These are phyloP conservation scores for Lactarius sanguifluus DNA, from an alignment of 768 basidiomycete genomes.

Conservation along the genomic window DNA sequence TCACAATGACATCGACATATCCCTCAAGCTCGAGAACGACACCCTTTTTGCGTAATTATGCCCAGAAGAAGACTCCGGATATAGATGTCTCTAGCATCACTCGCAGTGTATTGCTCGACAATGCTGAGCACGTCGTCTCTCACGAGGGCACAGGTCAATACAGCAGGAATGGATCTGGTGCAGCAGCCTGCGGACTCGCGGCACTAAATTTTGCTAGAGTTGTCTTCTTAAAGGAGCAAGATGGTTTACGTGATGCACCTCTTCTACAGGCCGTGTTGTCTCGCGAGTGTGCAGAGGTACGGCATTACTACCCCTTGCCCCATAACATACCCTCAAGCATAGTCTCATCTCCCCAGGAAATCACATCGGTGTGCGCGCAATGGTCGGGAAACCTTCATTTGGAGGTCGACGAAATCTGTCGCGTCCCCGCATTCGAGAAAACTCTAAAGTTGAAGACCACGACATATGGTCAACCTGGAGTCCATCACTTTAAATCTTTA, in stretches of 20 bases:
- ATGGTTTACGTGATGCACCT: conserved; percentile 33
- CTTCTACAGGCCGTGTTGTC: conserved; percentile 40
- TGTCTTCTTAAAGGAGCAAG: conserved; percentile 42
- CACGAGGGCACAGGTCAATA: conserved; percentile 60
- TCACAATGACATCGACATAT: conserved; percentile 2
- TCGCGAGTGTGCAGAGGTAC: conserved; percentile 41
- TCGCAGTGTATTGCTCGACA: conserved; percentile 24
- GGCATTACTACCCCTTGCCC: conserved; percentile 10
- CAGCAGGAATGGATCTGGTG: conserved; percentile 37
- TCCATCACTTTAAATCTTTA: conserved; percentile 41
- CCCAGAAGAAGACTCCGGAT: neutral
- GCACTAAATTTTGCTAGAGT: conserved; percentile 62
- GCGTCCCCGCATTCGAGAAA: conserved; percentile 49
- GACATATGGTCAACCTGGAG: conserved; percentile 41
- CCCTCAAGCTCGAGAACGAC: conserved; percentile 40
- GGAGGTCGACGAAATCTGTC: conserved; percentile 55
- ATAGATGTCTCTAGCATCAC: conserved; percentile 3
- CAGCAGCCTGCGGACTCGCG: conserved; percentile 65
- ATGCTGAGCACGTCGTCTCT: conserved; percentile 42
- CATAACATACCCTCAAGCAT: neutral
- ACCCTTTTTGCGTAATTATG: conserved; percentile 27
- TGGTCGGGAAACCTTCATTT: conserved; percentile 56
- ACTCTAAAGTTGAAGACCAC: conserved; percentile 40
- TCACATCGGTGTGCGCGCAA: conserved; percentile 52
- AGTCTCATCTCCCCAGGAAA: conserved; percentile 42